Evolutionary conservation across 108 stramenopile species (phyloP), one percentile per base, ranked within the genome.

Genomic region (Nitzschia sp.): DNA sequence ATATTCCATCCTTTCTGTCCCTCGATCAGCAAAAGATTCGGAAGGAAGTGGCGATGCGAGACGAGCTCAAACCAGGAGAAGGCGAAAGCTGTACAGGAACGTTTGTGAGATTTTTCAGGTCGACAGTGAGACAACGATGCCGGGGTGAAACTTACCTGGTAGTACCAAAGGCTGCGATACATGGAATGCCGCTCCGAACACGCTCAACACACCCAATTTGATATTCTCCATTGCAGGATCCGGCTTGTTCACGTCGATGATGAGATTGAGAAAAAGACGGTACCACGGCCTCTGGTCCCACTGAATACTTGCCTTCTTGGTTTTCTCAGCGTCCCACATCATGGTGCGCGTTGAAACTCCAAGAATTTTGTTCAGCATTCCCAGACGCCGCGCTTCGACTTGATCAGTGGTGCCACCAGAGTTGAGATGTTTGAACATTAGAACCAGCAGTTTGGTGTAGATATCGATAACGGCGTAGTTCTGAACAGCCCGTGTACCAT

Each of bases 201-300:
- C 90, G 54, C 86, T 88, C 29, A 97, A 79, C 38, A 97, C 83
- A 46, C 83, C 87, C 41, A 75, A 63, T 25, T 78, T 83, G 59
- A 91, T 87, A 19, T 80, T 61, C 52, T 96, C 96, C 3, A 94
- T 63, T 8, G 70, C 72, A 1, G 86, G 85, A 72, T 90, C 91
- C 3, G 97, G 93, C 38, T 85, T 79, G 75, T 94, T 95, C 61
- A 99, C 45, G 62, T 98, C 99, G 36, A 92, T 85, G 1, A 97
- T 70, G 63, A 99, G 77, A 82, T 96, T 92, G 27, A 97, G 79
- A 1, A 99, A 67, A 54, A 99, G 71, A 35, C 99, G 88, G 79
- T 94, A 98, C 94, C 98, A 99, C 19, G 99, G 99, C 35, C 98
- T 77, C 70, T 97, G 98, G 68, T 99, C 99, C 92, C 94, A 91